Evolutionary conservation across 768 basidiomycete species (phyloP).

Genomic region (Rhizopogon vesiculosus): DNA sequence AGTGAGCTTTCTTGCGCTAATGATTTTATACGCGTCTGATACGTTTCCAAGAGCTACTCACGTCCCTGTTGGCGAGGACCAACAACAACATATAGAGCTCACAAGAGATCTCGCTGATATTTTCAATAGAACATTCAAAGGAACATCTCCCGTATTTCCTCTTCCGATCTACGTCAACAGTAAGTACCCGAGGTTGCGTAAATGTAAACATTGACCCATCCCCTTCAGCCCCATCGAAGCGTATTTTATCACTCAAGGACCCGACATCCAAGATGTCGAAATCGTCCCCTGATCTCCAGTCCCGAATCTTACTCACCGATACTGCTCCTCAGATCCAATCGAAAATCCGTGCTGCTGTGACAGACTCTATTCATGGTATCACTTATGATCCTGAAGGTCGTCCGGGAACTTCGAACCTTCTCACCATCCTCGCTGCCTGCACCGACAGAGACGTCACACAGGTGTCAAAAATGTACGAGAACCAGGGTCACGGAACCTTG

Average conservation of each 20-base stretch:
- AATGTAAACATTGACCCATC: background rate
- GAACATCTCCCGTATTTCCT: conserved; percentile 53
- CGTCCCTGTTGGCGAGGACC: conserved; percentile 96
- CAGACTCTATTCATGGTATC: conserved; percentile 73
- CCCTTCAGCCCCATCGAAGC: conserved; percentile 64
- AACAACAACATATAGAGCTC: conserved; percentile 91
- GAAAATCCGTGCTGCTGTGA: conserved; percentile 81
- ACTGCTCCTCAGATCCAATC: conserved; percentile 48
- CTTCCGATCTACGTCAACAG: conserved; percentile 71
- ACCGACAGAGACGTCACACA: conserved; percentile 38
- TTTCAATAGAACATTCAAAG: conserved; percentile 71
- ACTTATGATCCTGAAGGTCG: conserved; percentile 78
- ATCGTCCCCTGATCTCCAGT: conserved; percentile 71
- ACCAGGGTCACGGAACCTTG: conserved; percentile 57
- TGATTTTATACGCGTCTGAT: background rate
- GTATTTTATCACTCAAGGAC: conserved; percentile 83
- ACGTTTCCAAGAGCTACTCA: conserved; percentile 64
- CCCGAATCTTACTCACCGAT: conserved; percentile 87
- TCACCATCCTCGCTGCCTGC: conserved; percentile 78
- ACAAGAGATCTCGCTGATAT: conserved; percentile 75
- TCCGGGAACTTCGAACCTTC: conserved; percentile 79
- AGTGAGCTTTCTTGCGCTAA: conserved; percentile 39
- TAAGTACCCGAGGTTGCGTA: conserved; percentile 30
- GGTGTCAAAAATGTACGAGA: conserved; percentile 48
- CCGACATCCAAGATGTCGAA: conserved; percentile 94